Base-by-base conservation (phyloP, 1,284 basidiomycete genomes). In the Cutaneotrichosporon arboriforme region DNA sequence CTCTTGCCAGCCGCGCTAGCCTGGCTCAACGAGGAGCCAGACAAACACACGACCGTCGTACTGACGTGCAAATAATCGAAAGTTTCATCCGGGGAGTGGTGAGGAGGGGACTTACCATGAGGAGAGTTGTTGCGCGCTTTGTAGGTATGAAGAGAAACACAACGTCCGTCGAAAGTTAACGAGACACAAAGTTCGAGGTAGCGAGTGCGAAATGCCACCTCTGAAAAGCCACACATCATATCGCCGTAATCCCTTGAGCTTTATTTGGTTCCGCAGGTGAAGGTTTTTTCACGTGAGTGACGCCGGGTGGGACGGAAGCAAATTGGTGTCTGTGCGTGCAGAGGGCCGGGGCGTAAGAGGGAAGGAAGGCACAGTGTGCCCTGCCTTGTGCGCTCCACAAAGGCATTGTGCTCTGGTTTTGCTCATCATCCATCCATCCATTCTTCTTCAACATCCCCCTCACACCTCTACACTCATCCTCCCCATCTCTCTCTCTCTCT, bases 11-110 rank as follows among this genome's bases (percentile, higher is more conserved):
- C 54, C 39, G 44, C 57, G 26, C 26, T 31, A 51, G 26, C 58
- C 35, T 47, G 31, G 22, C 36, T 10, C 34, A 48, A 23, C 46
- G 20, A 42, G 34, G 41, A 21, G 22, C 36, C 38, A 7, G 31
- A 21, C 35, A 36, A 23, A 15, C 15, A 44, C 39, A 46, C 51
- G 40, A 46, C 44, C 44, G 59, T 68, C 66, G 61, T 68, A 59
- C 66, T 68, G 66, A 68, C 66, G 66, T 68, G 66, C 66, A 68
- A 68, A 68, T 60, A 31, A 59, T 62, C 59, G 52, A 57, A 53
- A 50, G 53, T 64, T 63, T 66, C 64, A 58, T 66, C 66, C 53
- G 58, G 50, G 45, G 51, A 22, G 34, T 14, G 39, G 42, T 37
- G 33, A 33, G 37, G 12, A 26, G 41, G 26, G 9, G 8, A 49